Evolutionary conservation across 2,329 filamentous ascomycete genomes (phyloP).

Genomic region (Exophiala sp.): DNA sequence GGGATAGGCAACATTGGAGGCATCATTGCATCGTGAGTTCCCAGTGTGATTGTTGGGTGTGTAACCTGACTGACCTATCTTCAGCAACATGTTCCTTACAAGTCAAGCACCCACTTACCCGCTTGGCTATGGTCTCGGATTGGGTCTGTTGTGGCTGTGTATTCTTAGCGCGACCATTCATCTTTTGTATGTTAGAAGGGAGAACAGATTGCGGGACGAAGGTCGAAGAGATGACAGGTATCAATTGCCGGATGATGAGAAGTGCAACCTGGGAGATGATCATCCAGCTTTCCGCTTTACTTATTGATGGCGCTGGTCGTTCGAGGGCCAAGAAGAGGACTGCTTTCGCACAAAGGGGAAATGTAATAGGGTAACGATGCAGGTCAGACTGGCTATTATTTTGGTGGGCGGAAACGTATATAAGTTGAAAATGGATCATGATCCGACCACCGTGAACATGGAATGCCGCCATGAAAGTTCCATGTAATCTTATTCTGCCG

Average conservation of each 20-base stretch:
- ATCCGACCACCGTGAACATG: no score
- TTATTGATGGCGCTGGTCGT: conserved; percentile 20
- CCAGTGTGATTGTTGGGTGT: background rate
- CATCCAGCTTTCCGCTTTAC: conserved; percentile 35
- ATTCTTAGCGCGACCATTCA: conserved; percentile 31
- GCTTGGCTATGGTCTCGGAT: conserved; percentile 36
- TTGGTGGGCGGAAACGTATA: no score
- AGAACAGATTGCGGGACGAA: conserved; percentile 32
- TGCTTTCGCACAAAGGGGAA: background rate
- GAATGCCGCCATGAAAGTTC: no score
- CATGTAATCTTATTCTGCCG: no score
- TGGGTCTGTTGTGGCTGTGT: conserved; percentile 35
- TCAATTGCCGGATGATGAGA: conserved; percentile 23
- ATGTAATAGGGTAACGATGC: background rate
- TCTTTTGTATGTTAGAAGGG: conserved; percentile 31
- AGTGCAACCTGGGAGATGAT: conserved; percentile 34
- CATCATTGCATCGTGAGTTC: conserved; percentile 32
- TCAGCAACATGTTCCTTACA: conserved; percentile 38
- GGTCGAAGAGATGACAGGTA: conserved; percentile 30
- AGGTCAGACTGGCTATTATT: no score
- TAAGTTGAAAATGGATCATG: no score
- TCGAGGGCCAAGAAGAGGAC: no score
- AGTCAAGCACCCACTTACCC: conserved; percentile 36
- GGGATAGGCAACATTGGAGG: conserved; percentile 34
- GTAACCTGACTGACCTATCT: conserved; percentile 1